phyloP scores from a whole-genome alignment of 2,329 filamentous ascomycete genomes.

The Alternaria postmessia region DNA sequence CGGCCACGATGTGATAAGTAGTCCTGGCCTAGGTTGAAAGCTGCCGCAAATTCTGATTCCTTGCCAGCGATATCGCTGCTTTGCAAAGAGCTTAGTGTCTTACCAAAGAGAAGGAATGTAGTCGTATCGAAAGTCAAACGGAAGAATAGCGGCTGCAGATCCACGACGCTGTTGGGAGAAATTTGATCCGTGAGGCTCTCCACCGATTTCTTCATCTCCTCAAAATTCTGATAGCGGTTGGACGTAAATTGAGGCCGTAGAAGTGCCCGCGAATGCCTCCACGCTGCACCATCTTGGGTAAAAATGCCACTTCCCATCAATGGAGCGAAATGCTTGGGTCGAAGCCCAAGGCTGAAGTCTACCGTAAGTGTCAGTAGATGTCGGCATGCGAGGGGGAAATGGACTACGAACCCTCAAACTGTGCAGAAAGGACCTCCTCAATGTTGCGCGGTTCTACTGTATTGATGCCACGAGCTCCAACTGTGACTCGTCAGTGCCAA shows the following conservation, averaged over 20 bases:
- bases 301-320: constrained; percentile 27
- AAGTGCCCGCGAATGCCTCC: constrained; percentile 42
- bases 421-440: constrained; percentile 21
- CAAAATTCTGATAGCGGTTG: constrained; percentile 40
- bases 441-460: constrained; percentile 30
- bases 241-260: constrained; percentile 46
- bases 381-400: not conserved
- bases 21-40: constrained; percentile 31
- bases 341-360: constrained; percentile 20
- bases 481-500: not conserved
- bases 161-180: constrained; percentile 30
- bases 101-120: constrained; percentile 48
- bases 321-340: constrained; percentile 12
- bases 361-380: not conserved
- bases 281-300: constrained; percentile 32
- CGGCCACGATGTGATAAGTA: constrained; percentile 14
- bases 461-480: constrained; percentile 15
- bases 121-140: constrained; percentile 50
- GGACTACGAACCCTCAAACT: constrained; percentile 18
- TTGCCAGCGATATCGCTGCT: constrained; percentile 18
- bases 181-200: constrained; percentile 16
- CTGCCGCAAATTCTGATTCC: constrained; percentile 23
- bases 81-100: constrained; percentile 36
- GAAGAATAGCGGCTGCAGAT: constrained; percentile 52
- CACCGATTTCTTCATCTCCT: constrained; percentile 42